Base-by-base conservation (phyloP, 148 eudicot species). In the Beta vulgaris region DNA sequence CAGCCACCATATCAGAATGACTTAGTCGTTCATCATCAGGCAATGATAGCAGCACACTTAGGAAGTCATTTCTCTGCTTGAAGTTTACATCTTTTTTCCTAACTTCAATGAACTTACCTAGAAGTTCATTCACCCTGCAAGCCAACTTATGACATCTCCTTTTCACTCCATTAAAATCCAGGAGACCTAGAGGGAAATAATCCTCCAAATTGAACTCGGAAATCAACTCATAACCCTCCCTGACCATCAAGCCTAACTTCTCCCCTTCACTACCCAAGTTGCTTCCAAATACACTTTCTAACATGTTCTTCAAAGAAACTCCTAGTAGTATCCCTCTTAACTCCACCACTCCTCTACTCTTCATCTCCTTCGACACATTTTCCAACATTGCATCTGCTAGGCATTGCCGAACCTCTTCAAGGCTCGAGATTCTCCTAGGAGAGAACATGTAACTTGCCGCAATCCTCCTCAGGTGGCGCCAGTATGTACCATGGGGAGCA, bases 141-240 rank as follows among this genome's bases (percentile, higher is more conserved):
- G 89, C 86, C 66, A 91, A 73, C 43, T 76, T 82, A 63, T 80
- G 75, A 36, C 93, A 91, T 82, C 93, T 91, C 62, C 87, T 86
- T 83, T 84, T 87, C 2, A 89, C 86, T 34, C 93, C 91, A 78
- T 72, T 60, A 26, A 89, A 86, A 63, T 91, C 97, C 80, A 87
- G 79, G 72, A 87, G 81, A 81, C 87, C 71, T 31, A 85, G 15
- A 35, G 84, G 80, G 75, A 91, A 82, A 73, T 89, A 85, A 65
- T 91, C 97, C 23, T 71, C 86, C 82, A 86, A 82, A 69, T 85
- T 84, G 51, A 91, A 87, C 61, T 89, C 85, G 3, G 84, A 81
- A 36, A 91, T 89, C 34, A 91, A 68, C 68, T 87, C 97, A 81
- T 91, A 91, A 48, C 97, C 97, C 86, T 91, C 91, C 35, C 86